Conservation (phyloP, 352 stramenopile genomes). For the Phytophthora litchii region DNA sequence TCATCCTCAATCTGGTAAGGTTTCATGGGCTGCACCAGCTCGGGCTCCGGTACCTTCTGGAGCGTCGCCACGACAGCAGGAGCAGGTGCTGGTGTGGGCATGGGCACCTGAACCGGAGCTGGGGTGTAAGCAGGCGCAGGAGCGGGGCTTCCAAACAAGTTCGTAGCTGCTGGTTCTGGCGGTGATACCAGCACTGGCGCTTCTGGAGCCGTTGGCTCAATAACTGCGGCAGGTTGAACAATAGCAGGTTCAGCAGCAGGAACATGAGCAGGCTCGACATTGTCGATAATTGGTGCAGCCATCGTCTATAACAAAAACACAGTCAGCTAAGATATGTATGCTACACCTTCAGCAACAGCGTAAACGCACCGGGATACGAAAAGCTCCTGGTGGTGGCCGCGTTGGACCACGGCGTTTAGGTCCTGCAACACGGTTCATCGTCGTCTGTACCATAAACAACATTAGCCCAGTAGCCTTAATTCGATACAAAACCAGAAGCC, state of each 20-base stretch:
- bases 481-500: slow-evolving; percentile 4
- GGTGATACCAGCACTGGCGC: slow-evolving; percentile 10
- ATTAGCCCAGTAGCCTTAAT: slow-evolving; percentile 16
- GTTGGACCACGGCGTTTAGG: slow-evolving; percentile 80
- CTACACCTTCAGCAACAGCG: slow-evolving; percentile 2
- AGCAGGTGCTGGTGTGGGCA: slow-evolving; percentile 10
- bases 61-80: slow-evolving; percentile 11
- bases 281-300: slow-evolving; percentile 39
- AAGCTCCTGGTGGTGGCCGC: slow-evolving; percentile 63
- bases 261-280: slow-evolving; percentile 27
- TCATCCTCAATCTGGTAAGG: slow-evolving; percentile 44
- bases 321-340: slow-evolving; percentile 14
- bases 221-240: slow-evolving; percentile 6
- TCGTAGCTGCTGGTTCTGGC: slow-evolving; percentile 15
- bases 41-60: slow-evolving; percentile 32
- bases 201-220: slow-evolving; percentile 19
- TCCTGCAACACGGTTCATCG: slow-evolving; percentile 75
- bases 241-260: slow-evolving; percentile 8
- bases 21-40: slow-evolving; percentile 40
- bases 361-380: slow-evolving; percentile 57
- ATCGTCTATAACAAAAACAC: slow-evolving; percentile 41
- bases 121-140: slow-evolving; percentile 10
- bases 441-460: slow-evolving; percentile 47
- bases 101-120: slow-evolving; percentile 3
- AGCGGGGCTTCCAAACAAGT: slow-evolving; percentile 26